phyloP scores from a whole-genome alignment of 2,329 filamentous ascomycete genomes.

The Epichloe bromicola region DNA sequence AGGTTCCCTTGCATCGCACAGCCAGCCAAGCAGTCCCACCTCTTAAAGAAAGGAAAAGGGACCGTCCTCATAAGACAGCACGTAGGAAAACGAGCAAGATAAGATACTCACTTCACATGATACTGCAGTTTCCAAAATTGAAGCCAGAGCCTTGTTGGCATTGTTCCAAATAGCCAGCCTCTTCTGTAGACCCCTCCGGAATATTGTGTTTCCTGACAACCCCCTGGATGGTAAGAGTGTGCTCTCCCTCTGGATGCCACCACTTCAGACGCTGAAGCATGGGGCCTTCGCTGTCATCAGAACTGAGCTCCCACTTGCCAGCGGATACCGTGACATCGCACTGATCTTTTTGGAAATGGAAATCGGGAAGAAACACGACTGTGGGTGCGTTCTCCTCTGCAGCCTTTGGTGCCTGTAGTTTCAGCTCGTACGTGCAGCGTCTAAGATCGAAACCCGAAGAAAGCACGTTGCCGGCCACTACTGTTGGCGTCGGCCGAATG shows the following conservation, averaged over 20 bases:
- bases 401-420: constrained; percentile 46
- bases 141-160: constrained; percentile 37
- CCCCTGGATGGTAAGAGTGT: constrained; percentile 71
- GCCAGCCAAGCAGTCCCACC: neutral
- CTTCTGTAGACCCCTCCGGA: constrained; percentile 48
- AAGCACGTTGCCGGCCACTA: constrained; percentile 56
- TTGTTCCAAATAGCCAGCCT: constrained; percentile 67
- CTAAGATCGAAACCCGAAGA: constrained; percentile 72
- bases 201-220: constrained; percentile 51
- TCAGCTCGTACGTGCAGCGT: constrained; percentile 63
- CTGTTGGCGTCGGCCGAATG: constrained; percentile 70
- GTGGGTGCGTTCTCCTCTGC: constrained; percentile 57
- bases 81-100: too few species aligned
- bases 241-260: constrained; percentile 86
- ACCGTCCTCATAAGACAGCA: too few species aligned
- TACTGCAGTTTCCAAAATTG: constrained; percentile 31
- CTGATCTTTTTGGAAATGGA: constrained; percentile 71
- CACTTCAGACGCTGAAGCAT: constrained; percentile 68
- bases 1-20: too few species aligned
- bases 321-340: constrained; percentile 64
- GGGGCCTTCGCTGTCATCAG: constrained; percentile 55
- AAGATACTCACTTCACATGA: constrained; percentile 31
- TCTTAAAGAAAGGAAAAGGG: neutral
- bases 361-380: constrained; percentile 75
- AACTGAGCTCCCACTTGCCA: constrained; percentile 80